phyloP scores from a whole-genome alignment of 2,329 filamentous ascomycete species.

The Diaporthe sp. region DNA sequence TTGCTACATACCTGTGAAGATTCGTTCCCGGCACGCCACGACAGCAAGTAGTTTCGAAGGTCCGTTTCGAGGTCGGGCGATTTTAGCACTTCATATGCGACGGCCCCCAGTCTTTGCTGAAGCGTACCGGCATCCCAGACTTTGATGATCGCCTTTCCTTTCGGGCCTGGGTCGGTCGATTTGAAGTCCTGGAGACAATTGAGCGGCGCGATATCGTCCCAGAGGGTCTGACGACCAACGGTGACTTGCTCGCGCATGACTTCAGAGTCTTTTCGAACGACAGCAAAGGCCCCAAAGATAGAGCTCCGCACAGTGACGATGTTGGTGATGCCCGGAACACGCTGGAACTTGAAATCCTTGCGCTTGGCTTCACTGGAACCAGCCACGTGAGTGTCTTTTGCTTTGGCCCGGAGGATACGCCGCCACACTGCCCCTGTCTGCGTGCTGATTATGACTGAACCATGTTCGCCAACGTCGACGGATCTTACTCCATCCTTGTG shows the following conservation, averaged over 20 bases:
- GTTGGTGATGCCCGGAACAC: constrained; percentile 88
- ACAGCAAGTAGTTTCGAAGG: constrained; percentile 63
- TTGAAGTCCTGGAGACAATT: constrained; percentile 76
- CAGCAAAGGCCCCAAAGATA: constrained; percentile 89
- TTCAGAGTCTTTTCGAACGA: constrained; percentile 86
- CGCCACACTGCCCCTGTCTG: constrained; percentile 94
- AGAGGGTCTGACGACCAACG: constrained; percentile 76
- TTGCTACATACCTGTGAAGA: constrained; percentile 6
- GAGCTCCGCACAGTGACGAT: constrained; percentile 89
- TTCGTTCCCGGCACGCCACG: constrained; percentile 55
- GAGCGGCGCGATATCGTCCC: constrained; percentile 80
- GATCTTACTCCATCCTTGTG: constrained; percentile 89
- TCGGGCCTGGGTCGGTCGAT: constrained; percentile 54
- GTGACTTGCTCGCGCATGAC: constrained; percentile 80
- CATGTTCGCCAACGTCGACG: constrained; percentile 90
- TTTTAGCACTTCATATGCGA: constrained; percentile 68
- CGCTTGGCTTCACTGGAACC: constrained; percentile 70
- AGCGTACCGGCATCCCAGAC: constrained; percentile 58
- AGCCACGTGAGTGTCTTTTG: constrained; percentile 73
- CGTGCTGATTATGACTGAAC: constrained; percentile 94
- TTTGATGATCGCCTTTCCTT: constrained; percentile 55
- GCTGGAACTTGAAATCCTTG: constrained; percentile 96
- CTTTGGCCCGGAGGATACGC: constrained; percentile 84
- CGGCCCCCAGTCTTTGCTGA: constrained; percentile 65
- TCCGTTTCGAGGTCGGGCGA: constrained; percentile 78